Conservation (phyloP, 176 grass and related monocot species). For the Bolboschoenus planiculmis region DNA sequence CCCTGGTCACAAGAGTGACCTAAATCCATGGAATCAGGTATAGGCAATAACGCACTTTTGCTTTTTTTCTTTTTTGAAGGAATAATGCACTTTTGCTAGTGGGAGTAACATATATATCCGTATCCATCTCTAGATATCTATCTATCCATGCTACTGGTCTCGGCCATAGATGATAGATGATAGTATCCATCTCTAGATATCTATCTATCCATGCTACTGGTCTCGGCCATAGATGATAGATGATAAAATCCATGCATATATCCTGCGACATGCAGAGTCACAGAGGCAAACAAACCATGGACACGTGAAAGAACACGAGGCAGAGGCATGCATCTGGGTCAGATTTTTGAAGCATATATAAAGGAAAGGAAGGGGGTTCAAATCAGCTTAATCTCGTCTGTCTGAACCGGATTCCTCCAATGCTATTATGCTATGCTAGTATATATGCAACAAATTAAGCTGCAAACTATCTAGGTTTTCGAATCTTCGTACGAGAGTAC, state of each 20-base stretch:
- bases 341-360: slow-evolving; percentile 4
- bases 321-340: slow-evolving; percentile 11
- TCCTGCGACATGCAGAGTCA: too few relatives aligned
- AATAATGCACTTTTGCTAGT: neutral
- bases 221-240: neutral
- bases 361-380: neutral
- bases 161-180: too few relatives aligned
- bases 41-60: slow-evolving; percentile 5
- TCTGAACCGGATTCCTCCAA: neutral
- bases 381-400: neutral
- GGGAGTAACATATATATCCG: too few relatives aligned
- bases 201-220: neutral
- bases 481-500: neutral
- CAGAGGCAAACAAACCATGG: slow-evolving; percentile 6
- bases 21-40: neutral
- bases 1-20: neutral
- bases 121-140: too few relatives aligned
- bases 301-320: slow-evolving; percentile 8
- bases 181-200: too few relatives aligned
- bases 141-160: neutral
- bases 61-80: too few relatives aligned
- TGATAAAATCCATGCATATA: too few relatives aligned
- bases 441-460: neutral
- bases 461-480: neutral
- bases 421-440: too few relatives aligned